These are phyloP conservation scores for Pyrenochaeta sp. DNA, from an alignment of 2,329 filamentous ascomycete genomes.

Conservation along the genomic window DNA sequence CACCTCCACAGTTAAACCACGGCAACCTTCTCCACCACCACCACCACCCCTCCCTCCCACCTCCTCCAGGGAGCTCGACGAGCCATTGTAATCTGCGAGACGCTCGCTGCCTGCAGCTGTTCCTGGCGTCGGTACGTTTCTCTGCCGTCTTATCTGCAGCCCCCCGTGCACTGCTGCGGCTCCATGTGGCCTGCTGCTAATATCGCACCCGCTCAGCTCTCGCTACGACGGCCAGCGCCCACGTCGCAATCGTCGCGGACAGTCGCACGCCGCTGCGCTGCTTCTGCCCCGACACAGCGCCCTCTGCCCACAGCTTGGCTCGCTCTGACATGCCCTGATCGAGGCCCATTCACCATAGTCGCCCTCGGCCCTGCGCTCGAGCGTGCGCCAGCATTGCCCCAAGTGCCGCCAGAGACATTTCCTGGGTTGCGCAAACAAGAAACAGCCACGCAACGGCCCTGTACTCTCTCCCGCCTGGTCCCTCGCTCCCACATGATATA, in stretches of 20 bases:
- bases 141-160: not conserved
- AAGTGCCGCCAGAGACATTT: slow-evolving; percentile 15
- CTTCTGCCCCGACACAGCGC: slow-evolving; percentile 6
- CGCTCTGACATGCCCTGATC: not conserved
- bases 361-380: slow-evolving; percentile 10
- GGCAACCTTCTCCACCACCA: slow-evolving; percentile 11
- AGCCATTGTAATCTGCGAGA: slow-evolving; percentile 23
- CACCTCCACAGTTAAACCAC: slow-evolving; percentile 18
- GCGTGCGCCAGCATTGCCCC: slow-evolving; percentile 10
- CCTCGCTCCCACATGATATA: slow-evolving; percentile 5
- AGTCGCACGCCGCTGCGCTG: slow-evolving; percentile 18
- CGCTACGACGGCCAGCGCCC: slow-evolving; percentile 20
- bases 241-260: slow-evolving; percentile 17
- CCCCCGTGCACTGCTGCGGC: slow-evolving; percentile 3
- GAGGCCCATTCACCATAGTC: slow-evolving; percentile 8
- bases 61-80: too few species aligned
- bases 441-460: slow-evolving; percentile 31
- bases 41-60: too few species aligned
- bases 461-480: slow-evolving; percentile 11
- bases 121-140: slow-evolving; percentile 20
- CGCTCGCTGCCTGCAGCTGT: slow-evolving; percentile 18
- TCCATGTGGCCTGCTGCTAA: slow-evolving; percentile 12
- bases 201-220: slow-evolving; percentile 13
- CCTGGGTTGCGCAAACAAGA: slow-evolving; percentile 33
- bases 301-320: not conserved